These are phyloP conservation scores for Mycothermus thermophilus DNA, from an alignment of 495 filamentous ascomycete genomes.

Conservation along the genomic window DNA sequence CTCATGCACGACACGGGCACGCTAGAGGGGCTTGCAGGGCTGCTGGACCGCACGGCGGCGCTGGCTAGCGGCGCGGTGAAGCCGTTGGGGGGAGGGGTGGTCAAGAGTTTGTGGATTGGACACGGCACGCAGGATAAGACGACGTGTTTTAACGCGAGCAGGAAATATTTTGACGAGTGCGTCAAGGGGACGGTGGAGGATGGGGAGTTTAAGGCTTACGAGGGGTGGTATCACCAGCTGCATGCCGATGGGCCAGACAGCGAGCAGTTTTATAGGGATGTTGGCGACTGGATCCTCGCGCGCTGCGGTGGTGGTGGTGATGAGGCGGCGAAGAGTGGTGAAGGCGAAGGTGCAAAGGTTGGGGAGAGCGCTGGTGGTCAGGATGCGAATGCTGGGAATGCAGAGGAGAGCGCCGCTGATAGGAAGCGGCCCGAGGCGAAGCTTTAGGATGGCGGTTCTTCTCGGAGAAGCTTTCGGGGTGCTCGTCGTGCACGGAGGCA, in stretches of 20 bases:
- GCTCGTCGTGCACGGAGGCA: no score
- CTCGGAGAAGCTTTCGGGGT: no score
- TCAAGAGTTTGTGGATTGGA: constrained; percentile 42
- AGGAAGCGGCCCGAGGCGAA: no score
- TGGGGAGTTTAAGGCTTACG: constrained; percentile 55
- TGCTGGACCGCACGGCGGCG: constrained; percentile 53
- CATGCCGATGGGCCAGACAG: constrained; percentile 54
- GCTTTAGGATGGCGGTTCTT: no score
- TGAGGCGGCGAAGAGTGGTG: constrained; percentile 2
- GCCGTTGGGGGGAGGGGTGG: constrained; percentile 17
- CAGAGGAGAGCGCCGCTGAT: no score
- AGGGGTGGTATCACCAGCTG: constrained; percentile 66
- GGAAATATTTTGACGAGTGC: constrained; percentile 44
- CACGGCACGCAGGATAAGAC: constrained; percentile 58
- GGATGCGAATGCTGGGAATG: no score
- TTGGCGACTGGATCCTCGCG: constrained; percentile 59
- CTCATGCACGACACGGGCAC: constrained; percentile 71
- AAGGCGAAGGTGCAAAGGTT: constrained; percentile 7
- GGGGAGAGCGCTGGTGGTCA: background rate
- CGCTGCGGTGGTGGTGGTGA: no score
- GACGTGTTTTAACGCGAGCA: constrained; percentile 46
- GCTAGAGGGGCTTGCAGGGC: constrained; percentile 54
- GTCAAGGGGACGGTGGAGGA: constrained; percentile 41
- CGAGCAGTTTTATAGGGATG: constrained; percentile 51
- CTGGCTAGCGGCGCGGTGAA: constrained; percentile 31